These are phyloP conservation scores for Parasarocladium wereldwijsianum DNA, from an alignment of 2,329 filamentous ascomycete genomes.

Conservation along the genomic window DNA sequence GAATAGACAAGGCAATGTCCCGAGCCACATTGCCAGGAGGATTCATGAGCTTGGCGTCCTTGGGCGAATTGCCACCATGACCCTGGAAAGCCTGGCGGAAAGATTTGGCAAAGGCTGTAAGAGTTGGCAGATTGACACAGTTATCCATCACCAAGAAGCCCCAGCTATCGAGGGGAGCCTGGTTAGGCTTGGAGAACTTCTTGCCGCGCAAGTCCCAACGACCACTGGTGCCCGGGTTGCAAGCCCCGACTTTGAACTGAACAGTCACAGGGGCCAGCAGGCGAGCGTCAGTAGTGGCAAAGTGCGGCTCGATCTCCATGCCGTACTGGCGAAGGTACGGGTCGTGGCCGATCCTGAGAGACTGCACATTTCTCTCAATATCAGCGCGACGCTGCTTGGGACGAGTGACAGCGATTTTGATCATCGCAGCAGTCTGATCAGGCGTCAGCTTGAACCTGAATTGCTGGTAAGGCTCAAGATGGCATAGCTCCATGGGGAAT, in stretches of 20 bases:
- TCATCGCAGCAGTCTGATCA: conserved; percentile 67
- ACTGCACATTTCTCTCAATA: conserved; percentile 40
- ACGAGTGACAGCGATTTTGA: conserved; percentile 77
- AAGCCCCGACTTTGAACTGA: conserved; percentile 42
- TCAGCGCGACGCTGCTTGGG: conserved; percentile 53
- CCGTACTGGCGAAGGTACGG: conserved; percentile 59
- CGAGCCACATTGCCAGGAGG: conserved; percentile 17
- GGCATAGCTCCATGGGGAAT: conserved; percentile 49
- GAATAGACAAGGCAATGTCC: conserved; percentile 35
- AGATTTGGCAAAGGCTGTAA: conserved; percentile 18
- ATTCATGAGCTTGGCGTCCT: conserved; percentile 19
- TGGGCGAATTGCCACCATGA: conserved; percentile 31
- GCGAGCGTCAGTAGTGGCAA: conserved; percentile 54
- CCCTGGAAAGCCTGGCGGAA: conserved; percentile 31
- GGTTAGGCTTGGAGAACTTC: conserved; percentile 54
- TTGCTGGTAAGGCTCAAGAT: conserved; percentile 37
- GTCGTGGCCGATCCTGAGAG: conserved; percentile 56
- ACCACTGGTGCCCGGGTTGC: conserved; percentile 52
- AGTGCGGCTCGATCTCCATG: conserved; percentile 48
- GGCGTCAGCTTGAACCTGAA: conserved; percentile 49
- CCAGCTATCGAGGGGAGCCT: conserved; percentile 53
- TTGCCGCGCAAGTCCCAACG: conserved; percentile 81
- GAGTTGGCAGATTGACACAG: conserved; percentile 26
- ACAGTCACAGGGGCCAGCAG: conserved; percentile 59
- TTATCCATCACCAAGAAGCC: conserved; percentile 52